Evolutionary conservation across 257 asterid genomes (phyloP).

Genomic region (Solanum pennellii): DNA sequence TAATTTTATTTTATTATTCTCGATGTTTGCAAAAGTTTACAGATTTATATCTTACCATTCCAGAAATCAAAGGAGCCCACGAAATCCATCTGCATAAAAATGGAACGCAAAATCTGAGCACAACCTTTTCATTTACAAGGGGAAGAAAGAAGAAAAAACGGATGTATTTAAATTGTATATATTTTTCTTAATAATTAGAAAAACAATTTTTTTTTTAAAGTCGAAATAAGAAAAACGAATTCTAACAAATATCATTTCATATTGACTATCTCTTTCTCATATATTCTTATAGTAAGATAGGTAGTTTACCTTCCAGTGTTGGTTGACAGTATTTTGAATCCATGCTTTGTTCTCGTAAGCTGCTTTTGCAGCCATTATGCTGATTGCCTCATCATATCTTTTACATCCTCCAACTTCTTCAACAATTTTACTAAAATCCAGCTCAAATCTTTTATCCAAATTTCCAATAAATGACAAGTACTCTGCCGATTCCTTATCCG

Average conservation of each 20-base stretch:
- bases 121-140: neutral
- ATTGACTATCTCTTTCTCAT: neutral
- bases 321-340: slow-evolving; percentile 25
- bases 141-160: neutral
- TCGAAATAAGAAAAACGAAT: too few relatives aligned
- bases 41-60: slow-evolving; percentile 12
- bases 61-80: slow-evolving; percentile 30
- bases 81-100: slow-evolving; percentile 35
- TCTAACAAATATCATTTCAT: neutral
- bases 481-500: slow-evolving; percentile 10
- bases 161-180: neutral
- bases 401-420: slow-evolving; percentile 11
- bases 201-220: too few relatives aligned
- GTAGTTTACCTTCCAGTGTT: slow-evolving; percentile 43
- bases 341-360: slow-evolving; percentile 49
- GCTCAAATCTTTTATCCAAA: slow-evolving; percentile 31
- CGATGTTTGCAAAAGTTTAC: neutral
- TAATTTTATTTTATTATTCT: neutral
- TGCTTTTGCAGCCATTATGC: slow-evolving; percentile 54
- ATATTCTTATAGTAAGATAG: neutral
- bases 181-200: neutral
- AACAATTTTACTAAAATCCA: slow-evolving; percentile 33
- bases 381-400: slow-evolving; percentile 29
- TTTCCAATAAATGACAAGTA: slow-evolving; percentile 33
- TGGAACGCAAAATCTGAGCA: neutral